Percentiles rank a stretch among this genome's conserved stretches.
Conservation (phyloP, 1,284 basidiomycete species). For the Exobasidium rhododendri region DNA sequence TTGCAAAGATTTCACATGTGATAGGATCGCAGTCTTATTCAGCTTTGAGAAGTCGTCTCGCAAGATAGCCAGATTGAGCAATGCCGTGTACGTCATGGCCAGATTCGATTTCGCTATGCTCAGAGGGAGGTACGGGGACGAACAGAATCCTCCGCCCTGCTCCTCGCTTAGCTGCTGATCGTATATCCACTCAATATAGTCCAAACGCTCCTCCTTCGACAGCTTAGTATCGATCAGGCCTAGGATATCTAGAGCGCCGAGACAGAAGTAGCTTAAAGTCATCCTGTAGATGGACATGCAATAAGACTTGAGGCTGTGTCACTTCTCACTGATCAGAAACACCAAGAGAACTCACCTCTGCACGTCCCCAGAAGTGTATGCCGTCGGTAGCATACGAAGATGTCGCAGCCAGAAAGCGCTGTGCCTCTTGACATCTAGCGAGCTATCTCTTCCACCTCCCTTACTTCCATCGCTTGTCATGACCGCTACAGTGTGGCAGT, state of each 20-base stretch:
- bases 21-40: conserved; percentile 21
- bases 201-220: conserved; percentile 17
- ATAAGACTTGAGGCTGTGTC: too few species aligned
- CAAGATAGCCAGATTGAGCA: conserved; percentile 40
- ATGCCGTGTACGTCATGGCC: conserved; percentile 48
- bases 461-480: neutral
- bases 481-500: too few species aligned
- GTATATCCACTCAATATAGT: conserved; percentile 73
- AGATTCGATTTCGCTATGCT: conserved; percentile 19
- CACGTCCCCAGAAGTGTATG: conserved; percentile 44
- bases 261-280: conserved; percentile 49
- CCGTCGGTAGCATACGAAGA: conserved; percentile 38
- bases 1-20: conserved; percentile 28
- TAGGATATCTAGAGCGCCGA: conserved; percentile 44
- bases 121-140: conserved; percentile 16
- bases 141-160: conserved; percentile 36
- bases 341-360: conserved; percentile 29
- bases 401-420: conserved; percentile 43
- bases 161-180: conserved; percentile 64
- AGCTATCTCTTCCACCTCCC: neutral
- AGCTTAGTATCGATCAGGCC: conserved; percentile 20
- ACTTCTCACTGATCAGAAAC: neutral
- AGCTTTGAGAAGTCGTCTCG: conserved; percentile 37
- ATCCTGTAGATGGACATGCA: conserved; percentile 23
- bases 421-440: conserved; percentile 25